phyloP scores from a whole-genome alignment of 768 basidiomycete species.

The Brasilioporus rufonigricans region DNA sequence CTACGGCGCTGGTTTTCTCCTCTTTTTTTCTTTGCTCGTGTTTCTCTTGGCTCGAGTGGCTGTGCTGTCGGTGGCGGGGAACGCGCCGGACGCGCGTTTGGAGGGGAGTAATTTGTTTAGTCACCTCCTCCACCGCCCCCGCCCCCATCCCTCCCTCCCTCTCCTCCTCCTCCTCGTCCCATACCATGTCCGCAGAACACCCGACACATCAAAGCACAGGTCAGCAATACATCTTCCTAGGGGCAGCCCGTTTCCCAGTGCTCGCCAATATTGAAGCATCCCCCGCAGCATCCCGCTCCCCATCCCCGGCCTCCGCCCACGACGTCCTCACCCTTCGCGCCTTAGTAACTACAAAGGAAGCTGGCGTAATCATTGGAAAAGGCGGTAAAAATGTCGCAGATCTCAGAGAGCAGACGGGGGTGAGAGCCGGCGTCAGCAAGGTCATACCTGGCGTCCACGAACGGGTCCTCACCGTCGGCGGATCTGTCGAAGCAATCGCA shows the following conservation, averaged over 20 bases:
- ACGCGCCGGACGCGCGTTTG: slow-evolving; percentile 28
- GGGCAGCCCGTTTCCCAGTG: too few relatives aligned
- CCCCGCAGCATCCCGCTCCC: slow-evolving; percentile 68
- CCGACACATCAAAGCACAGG: slow-evolving; percentile 55
- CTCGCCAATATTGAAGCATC: slow-evolving; percentile 39
- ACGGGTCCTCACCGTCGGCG: slow-evolving; percentile 92
- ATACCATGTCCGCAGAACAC: slow-evolving; percentile 65
- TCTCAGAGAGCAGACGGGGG: slow-evolving; percentile 90
- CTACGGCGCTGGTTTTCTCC: slow-evolving; percentile 9
- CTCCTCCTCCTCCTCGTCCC: slow-evolving; percentile 31
- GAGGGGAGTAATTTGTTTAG: slow-evolving; percentile 8
- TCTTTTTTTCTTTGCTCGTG: not conserved
- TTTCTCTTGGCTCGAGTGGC: slow-evolving; percentile 20
- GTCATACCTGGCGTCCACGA: slow-evolving; percentile 98
- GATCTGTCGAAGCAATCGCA: slow-evolving; percentile 88
- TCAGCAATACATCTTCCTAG: slow-evolving; percentile 29
- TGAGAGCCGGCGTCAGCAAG: slow-evolving; percentile 98
- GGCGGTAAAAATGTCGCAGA: slow-evolving; percentile 97
- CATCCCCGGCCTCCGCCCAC: slow-evolving; percentile 59
- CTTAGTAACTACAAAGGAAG: slow-evolving; percentile 95
- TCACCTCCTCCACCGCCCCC: slow-evolving; percentile 10
- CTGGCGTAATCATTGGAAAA: slow-evolving; percentile 96
- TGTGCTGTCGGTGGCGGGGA: slow-evolving; percentile 33
- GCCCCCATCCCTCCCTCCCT: slow-evolving; percentile 3
- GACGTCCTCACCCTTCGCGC: slow-evolving; percentile 89